phyloP scores from a whole-genome alignment of 2,329 filamentous ascomycete species.

The Arthrobotrys conoides region DNA sequence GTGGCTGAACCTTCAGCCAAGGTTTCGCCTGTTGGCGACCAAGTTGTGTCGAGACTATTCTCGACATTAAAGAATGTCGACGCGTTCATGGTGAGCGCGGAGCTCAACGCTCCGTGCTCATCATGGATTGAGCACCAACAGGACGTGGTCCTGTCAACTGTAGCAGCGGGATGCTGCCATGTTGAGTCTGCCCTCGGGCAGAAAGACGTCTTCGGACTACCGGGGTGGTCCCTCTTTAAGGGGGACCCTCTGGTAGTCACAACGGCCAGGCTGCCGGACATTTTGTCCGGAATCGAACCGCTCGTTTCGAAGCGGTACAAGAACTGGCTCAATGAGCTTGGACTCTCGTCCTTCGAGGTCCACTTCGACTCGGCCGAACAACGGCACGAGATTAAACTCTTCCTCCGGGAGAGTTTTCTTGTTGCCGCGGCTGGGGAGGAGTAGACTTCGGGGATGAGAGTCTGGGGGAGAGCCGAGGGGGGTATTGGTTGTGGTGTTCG shows the following conservation, averaged over 20 bases:
- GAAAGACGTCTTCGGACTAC: background rate
- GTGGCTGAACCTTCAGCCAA: background rate
- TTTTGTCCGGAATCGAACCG: background rate
- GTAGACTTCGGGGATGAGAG: background rate
- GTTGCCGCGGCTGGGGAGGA: background rate
- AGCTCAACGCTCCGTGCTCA: too few relatives aligned
- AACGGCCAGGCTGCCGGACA: background rate
- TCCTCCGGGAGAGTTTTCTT: background rate
- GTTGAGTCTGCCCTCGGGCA: background rate
- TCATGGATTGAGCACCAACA: constrained; percentile 7
- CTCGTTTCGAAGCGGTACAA: background rate
- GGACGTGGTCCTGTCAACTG: background rate
- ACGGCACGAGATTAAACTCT: background rate
- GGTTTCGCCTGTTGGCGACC: background rate
- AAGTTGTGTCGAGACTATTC: background rate
- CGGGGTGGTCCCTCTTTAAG: background rate
- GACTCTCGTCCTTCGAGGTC: background rate
- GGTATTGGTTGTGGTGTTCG: too few relatives aligned
- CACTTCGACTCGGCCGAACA: background rate
- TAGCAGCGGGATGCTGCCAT: background rate
- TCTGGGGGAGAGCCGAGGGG: background rate
- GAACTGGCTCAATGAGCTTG: background rate
- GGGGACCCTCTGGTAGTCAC: background rate
- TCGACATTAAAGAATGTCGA: background rate
- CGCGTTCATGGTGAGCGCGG: too few relatives aligned